Percentiles rank a stretch among this genome's conserved stretches.
These are phyloP conservation scores for Dioszegia crocea DNA, from an alignment of 768 basidiomycete species.

Conservation along the genomic window DNA sequence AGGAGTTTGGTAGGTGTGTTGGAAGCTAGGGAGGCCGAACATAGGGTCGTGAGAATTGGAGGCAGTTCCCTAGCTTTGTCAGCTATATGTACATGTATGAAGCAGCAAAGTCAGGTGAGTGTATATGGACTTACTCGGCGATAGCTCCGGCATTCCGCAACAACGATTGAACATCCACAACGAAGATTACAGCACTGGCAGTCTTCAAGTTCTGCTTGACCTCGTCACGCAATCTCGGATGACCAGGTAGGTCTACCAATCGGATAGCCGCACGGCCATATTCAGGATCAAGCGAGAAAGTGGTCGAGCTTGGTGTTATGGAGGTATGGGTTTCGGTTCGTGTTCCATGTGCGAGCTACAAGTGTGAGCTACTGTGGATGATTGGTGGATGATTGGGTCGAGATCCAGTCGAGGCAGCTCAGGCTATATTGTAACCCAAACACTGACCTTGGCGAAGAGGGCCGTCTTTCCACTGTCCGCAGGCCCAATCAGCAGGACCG, in stretches of 20 bases:
- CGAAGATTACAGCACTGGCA: slow-evolving; percentile 39
- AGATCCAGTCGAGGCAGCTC: no score
- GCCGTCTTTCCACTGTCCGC: slow-evolving; percentile 44
- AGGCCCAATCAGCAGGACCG: slow-evolving; percentile 39
- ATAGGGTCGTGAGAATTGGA: slow-evolving; percentile 32
- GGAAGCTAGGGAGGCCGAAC: slow-evolving; percentile 17
- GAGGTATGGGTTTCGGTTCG: slow-evolving; percentile 42
- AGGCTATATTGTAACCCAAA: no score
- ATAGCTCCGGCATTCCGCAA: slow-evolving; percentile 36
- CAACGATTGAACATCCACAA: slow-evolving; percentile 39
- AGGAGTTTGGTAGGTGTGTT: slow-evolving; percentile 28
- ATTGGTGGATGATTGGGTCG: no score
- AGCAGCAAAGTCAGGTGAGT: background rate
- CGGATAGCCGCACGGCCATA: slow-evolving; percentile 11
- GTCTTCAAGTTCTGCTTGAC: slow-evolving; percentile 26
- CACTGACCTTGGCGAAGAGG: slow-evolving; percentile 42
- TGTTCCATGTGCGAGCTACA: slow-evolving; percentile 34
- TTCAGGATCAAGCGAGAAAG: slow-evolving; percentile 24
- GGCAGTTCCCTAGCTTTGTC: slow-evolving; percentile 32
- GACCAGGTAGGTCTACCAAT: slow-evolving; percentile 45
- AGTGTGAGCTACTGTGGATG: background rate
- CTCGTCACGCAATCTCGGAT: slow-evolving; percentile 41
- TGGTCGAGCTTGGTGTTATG: slow-evolving; percentile 26
- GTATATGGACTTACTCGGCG: slow-evolving; percentile 38
- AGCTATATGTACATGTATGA: background rate